A percentile compares a stretch with the other conserved stretches of the same genome.
phyloP scores from a whole-genome alignment of 345 rosid species.

The Atalantia buxifolia region DNA sequence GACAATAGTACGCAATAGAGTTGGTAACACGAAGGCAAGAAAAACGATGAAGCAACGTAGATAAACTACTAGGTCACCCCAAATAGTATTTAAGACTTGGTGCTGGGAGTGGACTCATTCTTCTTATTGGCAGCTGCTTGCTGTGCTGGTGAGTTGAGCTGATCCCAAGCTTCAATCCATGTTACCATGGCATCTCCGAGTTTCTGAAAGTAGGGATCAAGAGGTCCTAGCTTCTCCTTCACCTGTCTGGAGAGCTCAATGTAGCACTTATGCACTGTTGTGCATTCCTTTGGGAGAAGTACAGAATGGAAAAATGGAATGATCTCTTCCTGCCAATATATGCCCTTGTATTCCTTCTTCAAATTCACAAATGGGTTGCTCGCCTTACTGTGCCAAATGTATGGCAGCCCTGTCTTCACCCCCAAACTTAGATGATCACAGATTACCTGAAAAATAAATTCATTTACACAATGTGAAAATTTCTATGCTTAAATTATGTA shows the following conservation, averaged over 20 bases:
- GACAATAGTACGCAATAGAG: too few relatives aligned
- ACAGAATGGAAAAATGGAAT: slow-evolving; percentile 36
- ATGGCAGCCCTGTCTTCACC: slow-evolving; percentile 33
- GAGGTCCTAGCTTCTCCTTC: slow-evolving; percentile 23
- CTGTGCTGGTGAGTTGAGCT: slow-evolving; percentile 14
- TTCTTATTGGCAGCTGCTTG: not conserved
- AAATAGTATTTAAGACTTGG: not conserved
- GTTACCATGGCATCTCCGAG: slow-evolving; percentile 38
- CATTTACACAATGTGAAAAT: not conserved
- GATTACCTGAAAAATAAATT: slow-evolving; percentile 21
- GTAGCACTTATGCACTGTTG: slow-evolving; percentile 31
- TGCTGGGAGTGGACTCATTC: not conserved
- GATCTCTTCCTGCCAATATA: slow-evolving; percentile 40
- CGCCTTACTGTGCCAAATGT: slow-evolving; percentile 33
- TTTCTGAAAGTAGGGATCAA: slow-evolving; percentile 32
- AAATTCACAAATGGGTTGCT: slow-evolving; percentile 39
- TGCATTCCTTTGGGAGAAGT: slow-evolving; percentile 32
- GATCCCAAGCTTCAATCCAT: slow-evolving; percentile 42
- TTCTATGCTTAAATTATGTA: too few relatives aligned
- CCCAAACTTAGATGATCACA: slow-evolving; percentile 33
- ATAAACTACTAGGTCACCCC: too few relatives aligned
- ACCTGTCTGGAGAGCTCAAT: slow-evolving; percentile 31
- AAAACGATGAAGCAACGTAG: too few relatives aligned
- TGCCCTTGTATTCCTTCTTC: slow-evolving; percentile 35
- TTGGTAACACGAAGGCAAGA: too few relatives aligned